Evolutionary conservation across 345 rosid genomes (phyloP).

Genomic region (Cochlearia excelsa): DNA sequence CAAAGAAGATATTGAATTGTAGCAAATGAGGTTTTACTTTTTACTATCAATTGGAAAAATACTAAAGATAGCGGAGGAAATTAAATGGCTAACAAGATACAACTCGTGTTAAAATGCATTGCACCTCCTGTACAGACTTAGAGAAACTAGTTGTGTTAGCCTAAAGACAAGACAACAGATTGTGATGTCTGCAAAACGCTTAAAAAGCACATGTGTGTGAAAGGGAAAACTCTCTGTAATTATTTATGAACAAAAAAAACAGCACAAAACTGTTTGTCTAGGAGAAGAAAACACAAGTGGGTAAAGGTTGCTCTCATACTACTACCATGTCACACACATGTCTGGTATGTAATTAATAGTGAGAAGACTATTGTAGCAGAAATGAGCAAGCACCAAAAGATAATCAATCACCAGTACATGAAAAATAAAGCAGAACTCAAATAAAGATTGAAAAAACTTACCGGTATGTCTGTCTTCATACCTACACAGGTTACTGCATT

Average conservation of each 20-base stretch:
- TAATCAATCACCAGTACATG: too few species aligned
- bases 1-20: slow-evolving; percentile 10
- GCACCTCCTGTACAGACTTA: slow-evolving; percentile 4
- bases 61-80: slow-evolving; percentile 18
- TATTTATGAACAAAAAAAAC: slow-evolving; percentile 14
- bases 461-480: slow-evolving; percentile 79
- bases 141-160: slow-evolving; percentile 30
- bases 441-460: too few species aligned
- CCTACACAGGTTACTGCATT: slow-evolving; percentile 85
- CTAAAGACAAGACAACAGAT: slow-evolving; percentile 40
- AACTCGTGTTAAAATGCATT: slow-evolving; percentile 15
- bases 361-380: too few species aligned
- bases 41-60: slow-evolving; percentile 16
- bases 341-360: too few species aligned
- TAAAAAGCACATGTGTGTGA: slow-evolving; percentile 36
- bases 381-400: slow-evolving; percentile 33
- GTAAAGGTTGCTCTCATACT: too few species aligned
- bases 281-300: slow-evolving; percentile 30
- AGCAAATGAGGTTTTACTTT: background rate
- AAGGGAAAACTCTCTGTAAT: slow-evolving; percentile 32
- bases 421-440: too few species aligned
- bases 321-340: too few species aligned
- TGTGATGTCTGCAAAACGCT: slow-evolving; percentile 35
- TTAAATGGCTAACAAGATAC: slow-evolving; percentile 24
- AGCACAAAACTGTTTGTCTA: slow-evolving; percentile 28